Evolutionary conservation across 495 filamentous ascomycete species (phyloP).

Genomic region (Talaromyces borbonicus): DNA sequence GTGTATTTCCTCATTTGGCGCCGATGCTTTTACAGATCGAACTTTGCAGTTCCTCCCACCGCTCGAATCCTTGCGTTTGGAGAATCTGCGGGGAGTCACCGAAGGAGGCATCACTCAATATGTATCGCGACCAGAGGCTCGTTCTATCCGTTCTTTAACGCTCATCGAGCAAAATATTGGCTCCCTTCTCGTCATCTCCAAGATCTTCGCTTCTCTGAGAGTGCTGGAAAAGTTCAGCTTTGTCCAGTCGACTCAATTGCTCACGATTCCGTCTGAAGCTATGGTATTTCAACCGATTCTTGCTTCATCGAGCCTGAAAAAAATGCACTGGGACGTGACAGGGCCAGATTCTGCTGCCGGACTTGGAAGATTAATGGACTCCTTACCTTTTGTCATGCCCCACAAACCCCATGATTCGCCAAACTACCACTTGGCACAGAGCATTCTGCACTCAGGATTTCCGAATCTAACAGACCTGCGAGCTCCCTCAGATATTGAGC

Average conservation of each 20-base stretch:
- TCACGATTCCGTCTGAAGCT: constrained; percentile 45
- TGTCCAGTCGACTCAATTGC: constrained; percentile 52
- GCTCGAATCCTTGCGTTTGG: constrained; percentile 63
- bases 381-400: constrained; percentile 27
- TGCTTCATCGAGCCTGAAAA: constrained; percentile 53
- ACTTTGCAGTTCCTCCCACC: constrained; percentile 61
- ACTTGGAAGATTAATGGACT: constrained; percentile 28
- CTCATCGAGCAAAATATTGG: constrained; percentile 57
- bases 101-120: constrained; percentile 67
- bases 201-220: constrained; percentile 58
- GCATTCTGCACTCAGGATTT: constrained; percentile 61
- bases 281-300: constrained; percentile 62
- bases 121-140: constrained; percentile 46
- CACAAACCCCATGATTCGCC: constrained; percentile 38
- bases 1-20: constrained; percentile 62
- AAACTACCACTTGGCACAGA: constrained; percentile 61
- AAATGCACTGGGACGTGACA: constrained; percentile 76
- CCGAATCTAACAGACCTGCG: constrained; percentile 58
- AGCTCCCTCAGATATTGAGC: constrained; percentile 62
- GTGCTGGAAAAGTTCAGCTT: constrained; percentile 58
- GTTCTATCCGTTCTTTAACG: constrained; percentile 47
- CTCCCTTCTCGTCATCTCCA: constrained; percentile 60
- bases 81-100: constrained; percentile 67
- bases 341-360: constrained; percentile 32
- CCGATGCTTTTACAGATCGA: constrained; percentile 61